phyloP scores from a whole-genome alignment of 441 rosid species.

The Flueggea neowawraea region DNA sequence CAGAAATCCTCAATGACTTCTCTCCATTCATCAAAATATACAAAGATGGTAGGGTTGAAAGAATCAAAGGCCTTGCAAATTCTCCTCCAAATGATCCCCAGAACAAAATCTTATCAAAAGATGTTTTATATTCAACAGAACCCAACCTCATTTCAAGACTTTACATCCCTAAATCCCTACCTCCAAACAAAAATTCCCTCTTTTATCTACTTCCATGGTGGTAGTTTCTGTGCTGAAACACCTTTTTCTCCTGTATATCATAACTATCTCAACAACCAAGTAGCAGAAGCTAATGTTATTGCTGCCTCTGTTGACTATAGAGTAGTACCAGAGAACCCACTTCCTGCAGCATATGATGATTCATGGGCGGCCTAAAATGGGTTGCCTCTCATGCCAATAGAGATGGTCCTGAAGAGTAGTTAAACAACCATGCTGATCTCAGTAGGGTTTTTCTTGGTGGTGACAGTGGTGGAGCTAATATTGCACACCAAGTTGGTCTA shows the following conservation, averaged over 20 bases:
- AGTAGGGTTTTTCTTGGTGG: constrained; percentile 17
- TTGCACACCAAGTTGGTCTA: constrained; percentile 11
- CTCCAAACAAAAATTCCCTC: constrained; percentile 38
- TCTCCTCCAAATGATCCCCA: constrained; percentile 40
- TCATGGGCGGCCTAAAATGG: constrained; percentile 24
- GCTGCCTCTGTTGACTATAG: constrained; percentile 23
- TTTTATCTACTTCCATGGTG: constrained; percentile 56
- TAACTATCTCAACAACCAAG: constrained; percentile 3
- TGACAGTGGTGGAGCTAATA: constrained; percentile 21
- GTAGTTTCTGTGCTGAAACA: constrained; percentile 29
- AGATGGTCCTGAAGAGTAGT: constrained; percentile 18
- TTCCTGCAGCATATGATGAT: constrained; percentile 14
- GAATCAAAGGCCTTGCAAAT: constrained; percentile 22
- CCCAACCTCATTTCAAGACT: constrained; percentile 34
- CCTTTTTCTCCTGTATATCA: constrained; percentile 13
- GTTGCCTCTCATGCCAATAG: constrained; percentile 17
- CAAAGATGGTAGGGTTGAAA: constrained; percentile 44
- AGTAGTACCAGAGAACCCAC: constrained; percentile 13
- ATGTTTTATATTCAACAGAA: constrained; percentile 30
- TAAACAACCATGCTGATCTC: constrained; percentile 14
- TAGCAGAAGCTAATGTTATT: constrained; percentile 6
- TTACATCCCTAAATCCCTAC: constrained; percentile 34
- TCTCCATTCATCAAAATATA: constrained; percentile 29
- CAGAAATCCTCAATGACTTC: constrained; percentile 26
- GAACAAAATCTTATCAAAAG: constrained; percentile 47